Percentiles rank a stretch among this genome's conserved stretches.
phyloP scores from a whole-genome alignment of 2,329 filamentous ascomycete species.

The Bipolaris cookei region DNA sequence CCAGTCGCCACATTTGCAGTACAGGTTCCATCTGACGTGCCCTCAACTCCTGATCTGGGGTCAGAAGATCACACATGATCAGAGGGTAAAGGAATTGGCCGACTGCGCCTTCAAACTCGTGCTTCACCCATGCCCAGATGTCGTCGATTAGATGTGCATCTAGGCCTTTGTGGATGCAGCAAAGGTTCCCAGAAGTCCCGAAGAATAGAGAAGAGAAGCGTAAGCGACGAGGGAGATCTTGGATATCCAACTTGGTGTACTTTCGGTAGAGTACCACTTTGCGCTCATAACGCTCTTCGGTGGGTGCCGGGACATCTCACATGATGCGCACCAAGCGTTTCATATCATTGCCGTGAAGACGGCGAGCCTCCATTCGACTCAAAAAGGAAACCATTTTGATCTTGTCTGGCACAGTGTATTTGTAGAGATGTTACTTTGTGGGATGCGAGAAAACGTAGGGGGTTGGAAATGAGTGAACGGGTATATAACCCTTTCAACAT shows the following conservation, averaged over 20 bases:
- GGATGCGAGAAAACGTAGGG: not conserved
- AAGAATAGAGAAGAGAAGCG: constrained; percentile 25
- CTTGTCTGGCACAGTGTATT: not conserved
- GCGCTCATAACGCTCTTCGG: not conserved
- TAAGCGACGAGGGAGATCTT: constrained; percentile 31
- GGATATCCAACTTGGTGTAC: constrained; percentile 22
- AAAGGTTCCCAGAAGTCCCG: constrained; percentile 21
- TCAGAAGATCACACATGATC: constrained; percentile 28
- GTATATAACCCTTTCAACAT: not conserved
- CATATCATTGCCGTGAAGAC: constrained; percentile 33
- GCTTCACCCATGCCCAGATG: constrained; percentile 31
- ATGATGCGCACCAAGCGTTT: constrained; percentile 33
- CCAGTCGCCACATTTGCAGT: constrained; percentile 31
- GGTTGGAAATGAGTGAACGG: not conserved
- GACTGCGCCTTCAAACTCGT: constrained; percentile 33
- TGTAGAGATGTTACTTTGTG: not conserved
- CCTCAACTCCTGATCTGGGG: constrained; percentile 18
- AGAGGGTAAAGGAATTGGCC: constrained; percentile 38
- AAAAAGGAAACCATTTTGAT: constrained; percentile 17
- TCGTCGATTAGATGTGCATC: constrained; percentile 26
- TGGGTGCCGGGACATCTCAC: constrained; percentile 11
- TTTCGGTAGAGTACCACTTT: constrained; percentile 13
- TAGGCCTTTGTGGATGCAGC: constrained; percentile 33
- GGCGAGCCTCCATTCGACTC: constrained; percentile 21
- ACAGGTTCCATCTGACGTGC: constrained; percentile 40